phyloP scores from a whole-genome alignment of 352 stramenopile genomes.

The Pythium pyrilobum region DNA sequence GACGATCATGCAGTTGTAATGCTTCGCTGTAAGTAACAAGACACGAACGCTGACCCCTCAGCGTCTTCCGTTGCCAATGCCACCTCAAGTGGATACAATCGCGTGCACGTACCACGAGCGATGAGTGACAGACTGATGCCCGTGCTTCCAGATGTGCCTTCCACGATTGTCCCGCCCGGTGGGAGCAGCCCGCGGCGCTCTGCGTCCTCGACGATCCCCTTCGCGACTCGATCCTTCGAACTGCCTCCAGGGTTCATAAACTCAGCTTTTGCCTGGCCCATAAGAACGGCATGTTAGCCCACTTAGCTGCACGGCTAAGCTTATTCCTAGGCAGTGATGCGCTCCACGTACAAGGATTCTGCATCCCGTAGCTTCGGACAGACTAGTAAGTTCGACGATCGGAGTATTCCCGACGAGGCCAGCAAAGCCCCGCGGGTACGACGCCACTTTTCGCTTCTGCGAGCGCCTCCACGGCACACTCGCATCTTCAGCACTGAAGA shows the following conservation, averaged over 20 bases:
- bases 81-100: too few species aligned
- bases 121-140: slow-evolving; percentile 96
- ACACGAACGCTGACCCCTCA: too few species aligned
- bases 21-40: slow-evolving; percentile 81
- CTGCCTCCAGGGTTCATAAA: slow-evolving; percentile 96
- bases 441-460: slow-evolving; percentile 20
- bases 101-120: slow-evolving; percentile 65
- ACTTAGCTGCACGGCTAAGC: too few species aligned
- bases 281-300: too few species aligned
- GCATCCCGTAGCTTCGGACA: slow-evolving; percentile 90
- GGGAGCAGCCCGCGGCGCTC: slow-evolving; percentile 87
- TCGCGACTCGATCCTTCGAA: slow-evolving; percentile 96
- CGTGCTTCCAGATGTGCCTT: slow-evolving; percentile 97
- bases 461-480: background rate
- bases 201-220: slow-evolving; percentile 93
- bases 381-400: slow-evolving; percentile 83
- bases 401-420: slow-evolving; percentile 92
- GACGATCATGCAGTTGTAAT: slow-evolving; percentile 95
- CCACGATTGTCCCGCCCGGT: slow-evolving; percentile 92
- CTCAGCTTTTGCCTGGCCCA: slow-evolving; percentile 89
- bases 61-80: too few species aligned
- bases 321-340: too few species aligned
- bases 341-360: slow-evolving; percentile 80
- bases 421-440: slow-evolving; percentile 58
- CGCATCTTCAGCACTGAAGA: slow-evolving; percentile 14